Evolutionary conservation across 2,329 filamentous ascomycete species (phyloP), one percentile per base, ranked within the genome.

Genomic region (Epicoccum sorghinum): DNA sequence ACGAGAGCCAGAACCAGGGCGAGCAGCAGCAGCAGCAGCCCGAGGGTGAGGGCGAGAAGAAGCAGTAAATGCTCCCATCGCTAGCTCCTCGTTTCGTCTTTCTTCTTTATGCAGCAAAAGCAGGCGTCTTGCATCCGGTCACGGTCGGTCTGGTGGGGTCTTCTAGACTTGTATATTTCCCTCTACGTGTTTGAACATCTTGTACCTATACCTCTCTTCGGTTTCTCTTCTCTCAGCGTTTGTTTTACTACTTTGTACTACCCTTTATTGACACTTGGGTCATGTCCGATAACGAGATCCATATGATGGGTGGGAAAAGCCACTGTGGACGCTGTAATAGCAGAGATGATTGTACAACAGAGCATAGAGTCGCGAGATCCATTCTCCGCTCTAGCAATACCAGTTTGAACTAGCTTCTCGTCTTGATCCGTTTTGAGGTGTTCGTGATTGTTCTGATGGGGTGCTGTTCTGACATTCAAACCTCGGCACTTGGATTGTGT

Each of bases 11-110:
- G 62, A 68, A 66, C 54, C 70, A 73, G 65, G 66, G 75, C 62
- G 71, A 74, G 61, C 70, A 78, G 66, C 79, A 78, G 77, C 65
- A 66, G 57, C 66, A 65, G 56, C 69, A 75, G 66, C 58, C 69
- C 65, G 71, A 69, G 78, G 78, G 74, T 58, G 87, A 90, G 75
- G 86, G 83, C 64, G 87, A 92, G 82, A 90, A 90, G 84, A 92
- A 92, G 86, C 79, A 75, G 64, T 84, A 78, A 79, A 77, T 61
- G 55, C 61, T 62, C 51, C 60, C 4, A 56, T 59, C 50, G 50
- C 44, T 50, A 51, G 56, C 33, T 57, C 47, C 56, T 54, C 43
- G 48, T 59, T 60, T 64, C 56, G 57, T 66, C 62, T 52, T 67
- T 62, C 51, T 60, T 47, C 30, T 59, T 55, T 58, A 55, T 66